Conservation (phyloP, 1,139 yeast genomes). For the Nadsonia starkeyi-henricii region DNA sequence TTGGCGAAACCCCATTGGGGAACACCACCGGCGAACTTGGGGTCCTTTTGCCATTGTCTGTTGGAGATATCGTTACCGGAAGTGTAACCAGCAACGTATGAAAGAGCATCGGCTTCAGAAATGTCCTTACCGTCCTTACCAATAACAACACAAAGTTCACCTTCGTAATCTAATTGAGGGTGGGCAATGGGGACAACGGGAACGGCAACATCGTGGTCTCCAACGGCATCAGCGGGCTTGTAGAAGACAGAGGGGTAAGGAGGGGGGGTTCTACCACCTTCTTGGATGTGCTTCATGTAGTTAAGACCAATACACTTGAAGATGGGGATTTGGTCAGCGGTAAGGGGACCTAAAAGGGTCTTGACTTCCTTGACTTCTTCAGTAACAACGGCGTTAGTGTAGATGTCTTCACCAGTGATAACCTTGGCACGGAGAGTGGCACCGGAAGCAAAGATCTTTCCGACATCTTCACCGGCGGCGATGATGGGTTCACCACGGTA, state of each 20-base stretch:
- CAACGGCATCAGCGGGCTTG: constrained; percentile 31
- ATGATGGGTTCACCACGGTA: constrained; percentile 19
- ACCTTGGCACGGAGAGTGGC: background rate
- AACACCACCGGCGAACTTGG: constrained; percentile 22
- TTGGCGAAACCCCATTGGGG: constrained; percentile 40
- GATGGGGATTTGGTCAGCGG: constrained; percentile 24
- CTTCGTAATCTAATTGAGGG: constrained; percentile 36
- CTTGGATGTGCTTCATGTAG: constrained; percentile 21
- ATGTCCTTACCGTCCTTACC: constrained; percentile 37
- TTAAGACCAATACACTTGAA: constrained; percentile 27
- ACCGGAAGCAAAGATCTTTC: background rate
- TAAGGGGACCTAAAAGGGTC: constrained; percentile 20
- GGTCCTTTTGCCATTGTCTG: constrained; percentile 36
- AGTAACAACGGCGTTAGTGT: background rate
- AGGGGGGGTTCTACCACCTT: constrained; percentile 23
- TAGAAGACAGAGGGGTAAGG: constrained; percentile 35
- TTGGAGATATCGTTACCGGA: constrained; percentile 44
- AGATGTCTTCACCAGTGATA: background rate
- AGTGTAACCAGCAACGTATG: constrained; percentile 37
- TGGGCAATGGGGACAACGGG: constrained; percentile 34
- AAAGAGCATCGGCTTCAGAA: constrained; percentile 29
- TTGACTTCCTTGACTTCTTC: background rate
- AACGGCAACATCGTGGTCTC: constrained; percentile 28
- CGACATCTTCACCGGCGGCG: background rate
- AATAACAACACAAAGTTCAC: constrained; percentile 39